phyloP scores from a whole-genome alignment of 306 rosid species.

The Rubus idaeus region DNA sequence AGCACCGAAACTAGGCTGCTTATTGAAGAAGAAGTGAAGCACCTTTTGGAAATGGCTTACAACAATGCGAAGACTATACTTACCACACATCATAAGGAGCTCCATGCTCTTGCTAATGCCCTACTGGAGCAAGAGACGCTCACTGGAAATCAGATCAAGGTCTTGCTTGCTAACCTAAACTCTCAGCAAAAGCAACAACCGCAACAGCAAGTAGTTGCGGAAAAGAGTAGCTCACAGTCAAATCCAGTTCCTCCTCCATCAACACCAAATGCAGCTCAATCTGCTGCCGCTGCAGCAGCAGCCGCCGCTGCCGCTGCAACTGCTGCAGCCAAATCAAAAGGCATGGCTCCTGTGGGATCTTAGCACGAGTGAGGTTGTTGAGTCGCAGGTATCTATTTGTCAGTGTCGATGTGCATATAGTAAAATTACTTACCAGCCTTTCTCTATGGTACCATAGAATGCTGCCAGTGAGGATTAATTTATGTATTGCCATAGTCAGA shows the following conservation, averaged over 20 bases:
- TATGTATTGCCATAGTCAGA: conserved; percentile 22
- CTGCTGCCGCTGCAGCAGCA: conserved; percentile 64
- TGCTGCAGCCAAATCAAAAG: conserved; percentile 76
- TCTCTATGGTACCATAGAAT: conserved; percentile 25
- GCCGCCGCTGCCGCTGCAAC: conserved; percentile 68
- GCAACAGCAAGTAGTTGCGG: conserved; percentile 35
- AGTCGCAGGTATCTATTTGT: conserved; percentile 13
- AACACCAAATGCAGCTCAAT: conserved; percentile 55
- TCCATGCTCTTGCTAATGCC: conserved; percentile 82
- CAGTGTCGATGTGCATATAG: conserved; percentile 60
- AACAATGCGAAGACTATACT: conserved; percentile 84
- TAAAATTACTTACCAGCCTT: conserved; percentile 30
- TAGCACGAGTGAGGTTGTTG: conserved; percentile 33
- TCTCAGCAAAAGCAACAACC: conserved; percentile 43
- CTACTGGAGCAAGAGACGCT: conserved; percentile 76
- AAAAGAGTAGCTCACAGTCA: conserved; percentile 56
- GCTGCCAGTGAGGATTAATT: conserved; percentile 35
- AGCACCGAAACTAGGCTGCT: conserved; percentile 92
- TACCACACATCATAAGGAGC: conserved; percentile 72
- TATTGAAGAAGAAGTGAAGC: conserved; percentile 77
- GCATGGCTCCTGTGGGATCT: conserved; percentile 69
- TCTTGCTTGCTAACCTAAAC: conserved; percentile 53
- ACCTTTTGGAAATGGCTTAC: conserved; percentile 66
- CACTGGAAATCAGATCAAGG: conserved; percentile 65
- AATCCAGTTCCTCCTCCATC: conserved; percentile 61